phyloP scores from a whole-genome alignment of 2,329 filamentous ascomycete genomes.

The Penicillium sp. region DNA sequence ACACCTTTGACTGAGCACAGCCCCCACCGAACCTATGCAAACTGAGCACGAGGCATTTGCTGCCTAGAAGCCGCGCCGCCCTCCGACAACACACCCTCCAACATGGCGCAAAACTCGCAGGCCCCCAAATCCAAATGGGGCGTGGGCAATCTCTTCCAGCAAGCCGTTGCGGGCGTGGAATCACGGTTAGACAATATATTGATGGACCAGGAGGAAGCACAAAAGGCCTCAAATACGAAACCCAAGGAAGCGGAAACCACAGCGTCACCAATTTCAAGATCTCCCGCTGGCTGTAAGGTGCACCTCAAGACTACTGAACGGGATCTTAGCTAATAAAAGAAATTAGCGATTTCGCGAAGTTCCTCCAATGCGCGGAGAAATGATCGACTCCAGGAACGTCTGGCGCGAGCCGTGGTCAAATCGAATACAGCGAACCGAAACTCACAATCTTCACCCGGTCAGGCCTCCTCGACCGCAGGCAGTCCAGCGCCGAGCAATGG shows the following conservation, averaged over 20 bases:
- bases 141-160: slow-evolving; percentile 72
- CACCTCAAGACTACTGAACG: background rate
- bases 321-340: slow-evolving; percentile 33
- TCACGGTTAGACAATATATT: slow-evolving; percentile 91
- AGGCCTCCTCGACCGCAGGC: slow-evolving; percentile 58
- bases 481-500: slow-evolving; percentile 57
- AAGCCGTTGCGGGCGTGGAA: slow-evolving; percentile 92
- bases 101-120: slow-evolving; percentile 44
- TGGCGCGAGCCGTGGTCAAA: slow-evolving; percentile 84
- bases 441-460: slow-evolving; percentile 56
- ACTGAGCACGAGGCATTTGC: slow-evolving; percentile 27
- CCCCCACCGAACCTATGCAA: slow-evolving; percentile 32
- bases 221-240: slow-evolving; percentile 36
- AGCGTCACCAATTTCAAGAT: slow-evolving; percentile 31
- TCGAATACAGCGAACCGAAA: slow-evolving; percentile 63
- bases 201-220: slow-evolving; percentile 72
- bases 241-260: slow-evolving; percentile 45
- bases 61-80: slow-evolving; percentile 28
- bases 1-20: slow-evolving; percentile 20
- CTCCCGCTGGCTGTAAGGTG: slow-evolving; percentile 39
- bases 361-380: slow-evolving; percentile 72
- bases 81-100: slow-evolving; percentile 14
- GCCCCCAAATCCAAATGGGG: slow-evolving; percentile 71
- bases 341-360: slow-evolving; percentile 62
- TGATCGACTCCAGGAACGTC: slow-evolving; percentile 84